These are phyloP conservation scores for Cenococcum geophilum DNA, from an alignment of 495 filamentous ascomycete species.

Conservation along the genomic window DNA sequence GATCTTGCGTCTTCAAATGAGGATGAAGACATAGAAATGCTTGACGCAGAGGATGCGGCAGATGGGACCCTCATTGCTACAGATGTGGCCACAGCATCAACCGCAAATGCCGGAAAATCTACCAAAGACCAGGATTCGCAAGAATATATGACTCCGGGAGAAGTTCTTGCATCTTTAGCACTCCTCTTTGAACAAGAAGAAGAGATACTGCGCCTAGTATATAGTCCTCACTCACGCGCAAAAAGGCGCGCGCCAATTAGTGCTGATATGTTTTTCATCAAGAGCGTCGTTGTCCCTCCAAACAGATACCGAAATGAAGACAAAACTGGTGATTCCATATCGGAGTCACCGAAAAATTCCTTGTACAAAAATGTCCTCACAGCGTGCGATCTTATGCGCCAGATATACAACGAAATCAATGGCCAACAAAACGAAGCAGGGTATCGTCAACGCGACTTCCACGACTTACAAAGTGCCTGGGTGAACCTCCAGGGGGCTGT, in stretches of 20 bases:
- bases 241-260: constrained; percentile 50
- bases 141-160: constrained; percentile 64
- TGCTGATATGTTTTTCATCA: constrained; percentile 91
- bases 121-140: constrained; percentile 41
- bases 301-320: constrained; percentile 89
- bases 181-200: constrained; percentile 81
- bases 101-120: constrained; percentile 33
- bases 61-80: constrained; percentile 31
- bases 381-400: constrained; percentile 60
- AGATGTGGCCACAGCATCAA: constrained; percentile 38
- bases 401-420: constrained; percentile 68
- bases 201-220: constrained; percentile 74
- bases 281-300: constrained; percentile 76
- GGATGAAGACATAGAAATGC: constrained; percentile 42
- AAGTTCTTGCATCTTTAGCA: constrained; percentile 67
- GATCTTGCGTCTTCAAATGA: constrained; percentile 47
- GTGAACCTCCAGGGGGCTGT: constrained; percentile 80
- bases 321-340: constrained; percentile 67
- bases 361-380: constrained; percentile 76
- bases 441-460: constrained; percentile 36
- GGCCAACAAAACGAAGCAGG: constrained; percentile 36
- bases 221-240: constrained; percentile 59
- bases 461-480: constrained; percentile 64
- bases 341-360: constrained; percentile 79
- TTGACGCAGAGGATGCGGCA: constrained; percentile 45